Evolutionary conservation across 2,329 filamentous ascomycete species (phyloP), one percentile per base, ranked within the genome.

Genomic region (Sphaerostilbella broomeana): DNA sequence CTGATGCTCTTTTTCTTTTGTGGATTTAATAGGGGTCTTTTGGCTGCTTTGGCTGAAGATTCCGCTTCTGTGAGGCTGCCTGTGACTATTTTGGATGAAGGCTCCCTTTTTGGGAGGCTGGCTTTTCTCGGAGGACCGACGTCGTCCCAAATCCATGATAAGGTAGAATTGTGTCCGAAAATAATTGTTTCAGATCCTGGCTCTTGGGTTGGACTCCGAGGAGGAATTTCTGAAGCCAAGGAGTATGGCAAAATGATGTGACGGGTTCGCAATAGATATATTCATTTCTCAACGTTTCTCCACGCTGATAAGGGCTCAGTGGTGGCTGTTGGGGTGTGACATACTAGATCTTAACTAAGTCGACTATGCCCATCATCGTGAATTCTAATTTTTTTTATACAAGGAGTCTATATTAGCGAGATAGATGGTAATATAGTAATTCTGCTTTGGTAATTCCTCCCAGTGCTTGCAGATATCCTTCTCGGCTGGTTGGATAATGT

Each of bases 401-500:
- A 36, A 20, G 16, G 30, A 11, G 6, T 3, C 11, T 7, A 44
- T 18, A 21, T 47, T 42, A 9, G 38, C 42, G n/a, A 45, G 20
- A 15, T 26, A 36, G 6, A 8, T 20, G 12, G 44, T 13, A n/a
- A 37, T 21, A 10, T 40, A 43, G 21, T 47, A 47, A 7, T 32
- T 17, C 5, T 40, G 10, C 21, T 31, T 42, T 10, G 45, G 45
- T 13, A 47, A 9, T 10, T 35, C 17, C 4, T 28, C 17, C 45
- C 45, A 47, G 16, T 29, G 29, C 10, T 22, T 7, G 21, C 36
- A 38, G 7, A 32, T 11, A 26, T 19, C 9, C 6, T 15, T 8
- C 8, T 20, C 20, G 22, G 13, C n/a, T 12, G 48, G 47, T 12
- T 19, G 15, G 15, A 53, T 48, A 7, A 52, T 18, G 6, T 51